phyloP scores from a whole-genome alignment of 306 rosid genomes.

The Delonix regia region DNA sequence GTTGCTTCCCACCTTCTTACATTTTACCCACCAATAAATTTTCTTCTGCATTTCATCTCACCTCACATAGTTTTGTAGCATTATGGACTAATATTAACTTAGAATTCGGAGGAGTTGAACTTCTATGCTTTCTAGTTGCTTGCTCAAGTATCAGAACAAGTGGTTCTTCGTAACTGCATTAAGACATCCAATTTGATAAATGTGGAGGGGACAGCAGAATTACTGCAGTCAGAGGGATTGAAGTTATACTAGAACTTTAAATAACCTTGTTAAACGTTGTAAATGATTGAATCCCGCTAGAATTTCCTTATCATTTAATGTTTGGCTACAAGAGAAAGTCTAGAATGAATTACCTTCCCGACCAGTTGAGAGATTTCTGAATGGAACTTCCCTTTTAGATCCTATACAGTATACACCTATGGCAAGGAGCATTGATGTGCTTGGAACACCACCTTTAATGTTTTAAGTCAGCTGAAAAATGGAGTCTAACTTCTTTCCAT shows the following conservation, averaged over 20 bases:
- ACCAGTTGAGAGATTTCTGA: conserved; percentile 8
- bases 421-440: not conserved
- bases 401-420: not conserved
- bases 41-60: conserved; percentile 30
- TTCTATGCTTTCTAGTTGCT: not conserved
- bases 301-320: not conserved
- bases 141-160: not conserved
- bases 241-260: not conserved
- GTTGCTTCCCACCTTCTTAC: not conserved
- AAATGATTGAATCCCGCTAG: not conserved
- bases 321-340: not conserved
- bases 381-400: not conserved
- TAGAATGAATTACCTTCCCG: not conserved
- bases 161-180: conserved; percentile 22
- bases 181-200: conserved; percentile 3
- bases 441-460: not conserved
- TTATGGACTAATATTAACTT: not conserved
- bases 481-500: not conserved
- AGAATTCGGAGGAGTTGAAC: not conserved
- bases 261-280: not conserved
- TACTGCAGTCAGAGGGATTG: not conserved
- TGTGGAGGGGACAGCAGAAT: not conserved
- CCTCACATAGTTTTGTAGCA: conserved; percentile 14
- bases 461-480: not conserved
- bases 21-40: not conserved